These are phyloP conservation scores for Chalciporus piperatus DNA, from an alignment of 768 basidiomycete genomes.

Conservation along the genomic window DNA sequence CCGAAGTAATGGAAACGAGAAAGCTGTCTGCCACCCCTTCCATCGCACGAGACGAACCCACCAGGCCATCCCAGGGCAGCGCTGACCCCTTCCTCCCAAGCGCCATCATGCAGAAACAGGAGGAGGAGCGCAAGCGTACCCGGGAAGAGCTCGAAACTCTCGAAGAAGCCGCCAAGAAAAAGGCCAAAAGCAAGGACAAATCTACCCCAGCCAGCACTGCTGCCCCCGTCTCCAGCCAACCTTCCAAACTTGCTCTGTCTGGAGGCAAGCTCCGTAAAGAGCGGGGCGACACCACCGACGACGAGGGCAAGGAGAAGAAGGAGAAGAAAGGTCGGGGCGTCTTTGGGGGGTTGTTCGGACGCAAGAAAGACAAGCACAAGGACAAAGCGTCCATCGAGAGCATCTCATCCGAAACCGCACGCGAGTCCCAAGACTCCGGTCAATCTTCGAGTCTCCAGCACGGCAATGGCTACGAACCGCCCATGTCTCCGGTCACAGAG, in stretches of 20 bases:
- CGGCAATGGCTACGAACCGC: slow-evolving; percentile 21
- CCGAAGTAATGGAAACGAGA: slow-evolving; percentile 68
- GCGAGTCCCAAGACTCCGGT: slow-evolving; percentile 64
- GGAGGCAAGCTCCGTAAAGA: slow-evolving; percentile 46
- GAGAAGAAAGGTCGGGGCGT: slow-evolving; percentile 71
- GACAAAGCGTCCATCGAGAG: slow-evolving; percentile 53
- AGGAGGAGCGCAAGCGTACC: slow-evolving; percentile 52
- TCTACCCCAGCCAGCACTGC: slow-evolving; percentile 28
- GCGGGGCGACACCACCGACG: slow-evolving; percentile 39
- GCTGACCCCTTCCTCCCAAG: slow-evolving; percentile 36
- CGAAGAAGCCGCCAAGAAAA: slow-evolving; percentile 48
- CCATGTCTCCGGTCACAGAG: slow-evolving; percentile 51
- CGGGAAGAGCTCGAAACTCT: slow-evolving; percentile 47
- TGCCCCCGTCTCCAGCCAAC: slow-evolving; percentile 29
- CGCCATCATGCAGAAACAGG: slow-evolving; percentile 42
- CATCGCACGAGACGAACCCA: slow-evolving; percentile 59
- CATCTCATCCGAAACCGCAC: slow-evolving; percentile 47
- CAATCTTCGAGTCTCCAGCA: slow-evolving; percentile 47
- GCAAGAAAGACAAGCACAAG: slow-evolving; percentile 75
- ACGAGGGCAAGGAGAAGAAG: slow-evolving; percentile 52
- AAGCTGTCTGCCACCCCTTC: slow-evolving; percentile 77
- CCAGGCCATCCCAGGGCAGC: slow-evolving; percentile 11
- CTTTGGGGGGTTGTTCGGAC: slow-evolving; percentile 71
- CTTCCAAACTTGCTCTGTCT: slow-evolving; percentile 9
- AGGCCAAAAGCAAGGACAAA: slow-evolving; percentile 48